Conservation (phyloP, 2,329 filamentous ascomycete species). For the Phialophora macrospora region DNA sequence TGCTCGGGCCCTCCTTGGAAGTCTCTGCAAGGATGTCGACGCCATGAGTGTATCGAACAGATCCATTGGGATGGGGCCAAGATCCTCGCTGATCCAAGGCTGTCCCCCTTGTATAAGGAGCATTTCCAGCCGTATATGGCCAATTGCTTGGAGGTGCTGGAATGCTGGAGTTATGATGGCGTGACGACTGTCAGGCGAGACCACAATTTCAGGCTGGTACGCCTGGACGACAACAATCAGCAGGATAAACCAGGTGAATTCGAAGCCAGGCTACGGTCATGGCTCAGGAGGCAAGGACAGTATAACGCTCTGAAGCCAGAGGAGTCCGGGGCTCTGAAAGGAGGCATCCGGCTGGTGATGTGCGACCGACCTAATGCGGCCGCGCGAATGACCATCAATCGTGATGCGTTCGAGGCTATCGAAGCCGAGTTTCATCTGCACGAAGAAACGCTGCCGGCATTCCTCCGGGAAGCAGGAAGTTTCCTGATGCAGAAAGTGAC, state of each 20-base stretch:
- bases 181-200: not conserved
- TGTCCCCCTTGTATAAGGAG: not conserved
- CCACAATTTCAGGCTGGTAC: not conserved
- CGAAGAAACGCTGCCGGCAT: not conserved
- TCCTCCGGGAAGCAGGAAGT: not conserved
- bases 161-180: constrained; percentile 1
- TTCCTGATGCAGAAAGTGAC: not conserved
- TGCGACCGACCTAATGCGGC: not conserved
- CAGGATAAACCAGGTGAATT: not conserved
- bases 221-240: not conserved
- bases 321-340: not conserved
- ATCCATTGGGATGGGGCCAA: not conserved
- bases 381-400: not conserved
- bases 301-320: not conserved
- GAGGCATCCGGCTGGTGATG: not conserved
- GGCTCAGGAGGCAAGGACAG: not conserved
- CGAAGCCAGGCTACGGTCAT: not conserved
- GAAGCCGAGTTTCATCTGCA: not conserved
- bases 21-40: not conserved
- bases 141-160: not conserved
- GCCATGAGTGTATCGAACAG: not conserved
- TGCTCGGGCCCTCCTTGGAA: not conserved
- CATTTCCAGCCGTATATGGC: not conserved
- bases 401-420: not conserved
- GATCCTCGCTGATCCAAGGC: not conserved